Conservation (phyloP, 805 yeast genomes). For the Debaryomyces castellii region DNA sequence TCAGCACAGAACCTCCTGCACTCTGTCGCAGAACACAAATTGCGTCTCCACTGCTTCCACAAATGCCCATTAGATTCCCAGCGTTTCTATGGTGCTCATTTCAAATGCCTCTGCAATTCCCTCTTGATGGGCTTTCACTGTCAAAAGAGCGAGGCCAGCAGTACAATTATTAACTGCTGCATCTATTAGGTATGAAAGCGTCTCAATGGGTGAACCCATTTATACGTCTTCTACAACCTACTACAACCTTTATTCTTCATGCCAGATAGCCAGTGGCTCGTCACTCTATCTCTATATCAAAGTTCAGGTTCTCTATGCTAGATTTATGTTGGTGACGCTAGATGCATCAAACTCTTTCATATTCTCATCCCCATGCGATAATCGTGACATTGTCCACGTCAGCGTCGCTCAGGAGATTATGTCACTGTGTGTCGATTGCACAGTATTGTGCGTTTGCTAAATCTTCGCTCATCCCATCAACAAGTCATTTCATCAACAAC, state of each 20-base stretch:
- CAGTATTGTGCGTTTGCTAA: not conserved
- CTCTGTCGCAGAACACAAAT: not conserved
- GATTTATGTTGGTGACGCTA: not conserved
- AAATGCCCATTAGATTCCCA: not conserved
- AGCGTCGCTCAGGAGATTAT: not conserved
- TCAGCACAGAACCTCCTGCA: not conserved
- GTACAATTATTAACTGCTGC: no score
- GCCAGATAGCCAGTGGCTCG: no score
- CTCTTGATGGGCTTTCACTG: no score
- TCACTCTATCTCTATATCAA: no score
- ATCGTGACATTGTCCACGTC: not conserved
- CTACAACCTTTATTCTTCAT: no score
- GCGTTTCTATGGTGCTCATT: no score
- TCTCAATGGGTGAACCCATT: no score
- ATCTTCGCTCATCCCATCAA: not conserved
- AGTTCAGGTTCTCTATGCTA: no score
- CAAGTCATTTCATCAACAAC: conserved; percentile 2
- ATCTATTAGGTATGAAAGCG: no score
- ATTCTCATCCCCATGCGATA: not conserved
- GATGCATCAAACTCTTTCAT: not conserved
- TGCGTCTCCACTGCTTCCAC: not conserved
- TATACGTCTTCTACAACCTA: no score
- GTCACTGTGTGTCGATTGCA: not conserved
- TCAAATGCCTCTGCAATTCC: no score
- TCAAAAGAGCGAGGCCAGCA: no score